Evolutionary conservation across 2,329 filamentous ascomycete species (phyloP).

Genomic region (Fusarium metavorans): DNA sequence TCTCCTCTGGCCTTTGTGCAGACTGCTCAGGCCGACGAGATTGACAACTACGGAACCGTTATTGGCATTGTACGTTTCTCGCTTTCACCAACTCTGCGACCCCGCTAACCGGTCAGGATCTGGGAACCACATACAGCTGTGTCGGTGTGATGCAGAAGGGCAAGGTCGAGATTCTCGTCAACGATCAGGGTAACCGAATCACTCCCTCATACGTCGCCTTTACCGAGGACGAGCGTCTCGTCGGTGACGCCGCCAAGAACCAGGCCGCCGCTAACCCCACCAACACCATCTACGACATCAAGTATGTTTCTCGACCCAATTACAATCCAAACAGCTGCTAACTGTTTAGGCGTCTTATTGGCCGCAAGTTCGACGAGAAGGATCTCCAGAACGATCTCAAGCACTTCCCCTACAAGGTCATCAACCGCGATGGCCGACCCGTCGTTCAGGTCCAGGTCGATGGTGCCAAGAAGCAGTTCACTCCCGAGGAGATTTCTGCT

Average conservation of each 20-base stretch:
- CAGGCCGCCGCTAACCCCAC: slow-evolving; percentile 85
- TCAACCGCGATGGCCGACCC: slow-evolving; percentile 91
- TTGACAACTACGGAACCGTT: slow-evolving; percentile 86
- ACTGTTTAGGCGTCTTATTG: slow-evolving; percentile 78
- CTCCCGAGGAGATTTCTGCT: slow-evolving; percentile 83
- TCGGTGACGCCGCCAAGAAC: slow-evolving; percentile 98
- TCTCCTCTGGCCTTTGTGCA: slow-evolving; percentile 87
- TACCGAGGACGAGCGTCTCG: slow-evolving; percentile 95
- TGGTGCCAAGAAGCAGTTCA: slow-evolving; percentile 77
- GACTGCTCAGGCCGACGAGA: slow-evolving; percentile 78
- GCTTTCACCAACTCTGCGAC: background rate
- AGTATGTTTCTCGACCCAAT: slow-evolving; percentile 69
- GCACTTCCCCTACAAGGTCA: slow-evolving; percentile 97
- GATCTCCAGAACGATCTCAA: slow-evolving; percentile 94
- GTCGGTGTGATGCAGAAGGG: slow-evolving; percentile 97
- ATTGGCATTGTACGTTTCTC: slow-evolving; percentile 82
- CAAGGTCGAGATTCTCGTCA: slow-evolving; percentile 94
- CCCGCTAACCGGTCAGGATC: slow-evolving; percentile 63
- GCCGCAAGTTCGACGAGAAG: slow-evolving; percentile 85
- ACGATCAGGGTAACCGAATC: slow-evolving; percentile 97
- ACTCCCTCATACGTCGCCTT: slow-evolving; percentile 96
- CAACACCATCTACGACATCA: slow-evolving; percentile 84
- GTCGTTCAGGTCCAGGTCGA: slow-evolving; percentile 79
- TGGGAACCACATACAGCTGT: slow-evolving; percentile 90
- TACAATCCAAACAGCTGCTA: slow-evolving; percentile 19